Percentiles rank a stretch among this genome's conserved stretches.
Evolutionary conservation across 1,284 basidiomycete genomes (phyloP).

Genomic region (Boletellus deceptivus): DNA sequence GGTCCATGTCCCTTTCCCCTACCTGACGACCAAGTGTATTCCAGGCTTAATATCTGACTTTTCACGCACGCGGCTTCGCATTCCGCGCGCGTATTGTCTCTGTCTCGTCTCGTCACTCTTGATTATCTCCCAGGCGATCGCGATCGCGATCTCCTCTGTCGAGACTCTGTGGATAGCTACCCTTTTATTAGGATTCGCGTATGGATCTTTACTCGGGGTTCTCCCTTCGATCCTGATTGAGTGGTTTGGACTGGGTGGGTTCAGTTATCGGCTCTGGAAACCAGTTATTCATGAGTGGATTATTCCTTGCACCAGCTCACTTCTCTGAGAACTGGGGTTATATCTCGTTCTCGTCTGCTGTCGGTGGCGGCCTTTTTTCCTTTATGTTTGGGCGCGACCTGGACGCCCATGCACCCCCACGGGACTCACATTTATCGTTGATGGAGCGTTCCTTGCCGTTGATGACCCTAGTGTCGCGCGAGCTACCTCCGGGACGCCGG

Average conservation of each 20-base stretch:
- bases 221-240: constrained; percentile 78
- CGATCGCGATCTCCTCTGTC: constrained; percentile 56
- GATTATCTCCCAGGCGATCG: constrained; percentile 66
- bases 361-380: constrained; percentile 85
- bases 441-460: constrained; percentile 5
- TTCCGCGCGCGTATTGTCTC: constrained; percentile 73
- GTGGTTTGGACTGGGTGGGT: constrained; percentile 80
- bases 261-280: background rate
- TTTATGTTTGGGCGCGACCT: constrained; percentile 79
- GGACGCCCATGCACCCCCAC: constrained; percentile 54
- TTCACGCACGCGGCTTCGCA: constrained; percentile 52
- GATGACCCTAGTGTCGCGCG: constrained; percentile 13
- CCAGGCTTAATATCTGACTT: constrained; percentile 75
- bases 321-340: constrained; percentile 88
- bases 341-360: constrained; percentile 70
- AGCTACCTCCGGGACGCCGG: constrained; percentile 17
- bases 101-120: constrained; percentile 65
- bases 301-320: constrained; percentile 42
- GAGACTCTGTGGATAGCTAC: constrained; percentile 75
- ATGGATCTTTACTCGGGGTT: constrained; percentile 78
- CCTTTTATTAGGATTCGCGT: constrained; percentile 66
- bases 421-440: background rate
- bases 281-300: background rate
- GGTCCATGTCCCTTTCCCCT: background rate
- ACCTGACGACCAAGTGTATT: background rate